Evolutionary conservation across 2,329 filamentous ascomycete species (phyloP).

Genomic region (Epichloe aotearoae): DNA sequence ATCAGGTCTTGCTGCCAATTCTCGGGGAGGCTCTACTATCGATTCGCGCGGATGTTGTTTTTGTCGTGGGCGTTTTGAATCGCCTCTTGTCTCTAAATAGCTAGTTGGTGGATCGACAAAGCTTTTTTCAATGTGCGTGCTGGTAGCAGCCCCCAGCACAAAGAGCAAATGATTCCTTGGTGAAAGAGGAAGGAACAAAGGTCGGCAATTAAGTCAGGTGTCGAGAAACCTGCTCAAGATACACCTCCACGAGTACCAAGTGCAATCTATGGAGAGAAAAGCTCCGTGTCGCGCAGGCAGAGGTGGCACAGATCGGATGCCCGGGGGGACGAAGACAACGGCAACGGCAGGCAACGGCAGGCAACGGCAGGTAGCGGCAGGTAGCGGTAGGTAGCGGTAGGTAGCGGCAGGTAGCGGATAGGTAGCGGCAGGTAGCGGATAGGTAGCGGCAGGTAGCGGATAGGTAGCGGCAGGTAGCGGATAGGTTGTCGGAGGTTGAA

Average conservation of each 20-base stretch:
- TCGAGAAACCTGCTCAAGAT: background rate
- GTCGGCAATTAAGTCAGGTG: background rate
- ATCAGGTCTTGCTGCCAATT: background rate
- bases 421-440: no score
- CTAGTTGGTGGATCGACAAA: background rate
- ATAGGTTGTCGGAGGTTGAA: background rate
- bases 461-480: no score
- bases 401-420: background rate
- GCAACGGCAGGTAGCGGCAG: background rate
- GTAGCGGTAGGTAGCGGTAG: no score
- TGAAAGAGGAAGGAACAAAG: background rate
- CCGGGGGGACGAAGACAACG: background rate
- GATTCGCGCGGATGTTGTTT: background rate
- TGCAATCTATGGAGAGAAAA: background rate
- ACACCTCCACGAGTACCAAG: background rate
- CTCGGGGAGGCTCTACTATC: background rate
- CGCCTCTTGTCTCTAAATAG: background rate
- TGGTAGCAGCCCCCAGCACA: background rate
- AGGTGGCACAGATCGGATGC: background rate
- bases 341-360: background rate
- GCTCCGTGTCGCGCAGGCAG: background rate
- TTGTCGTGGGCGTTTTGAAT: background rate
- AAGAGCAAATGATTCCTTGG: background rate
- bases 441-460: no score
- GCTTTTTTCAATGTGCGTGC: background rate